Evolutionary conservation across 192 early-diverging fungal genomes (phyloP).

Genomic region (Coemansia sp.): DNA sequence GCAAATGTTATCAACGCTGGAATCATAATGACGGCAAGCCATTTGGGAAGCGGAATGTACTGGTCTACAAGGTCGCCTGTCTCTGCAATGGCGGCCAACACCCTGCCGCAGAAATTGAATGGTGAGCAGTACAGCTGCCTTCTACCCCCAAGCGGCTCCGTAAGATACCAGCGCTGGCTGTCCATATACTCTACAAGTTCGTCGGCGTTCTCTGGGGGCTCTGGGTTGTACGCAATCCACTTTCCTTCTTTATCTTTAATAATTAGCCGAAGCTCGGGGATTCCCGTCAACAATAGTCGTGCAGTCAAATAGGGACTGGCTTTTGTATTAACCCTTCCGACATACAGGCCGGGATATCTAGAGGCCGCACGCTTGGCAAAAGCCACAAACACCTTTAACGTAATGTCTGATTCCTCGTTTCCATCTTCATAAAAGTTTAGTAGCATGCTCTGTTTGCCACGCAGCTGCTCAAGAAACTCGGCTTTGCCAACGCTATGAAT

Average conservation of each 20-base stretch:
- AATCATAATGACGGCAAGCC: slow-evolving; percentile 47
- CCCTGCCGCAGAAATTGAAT: slow-evolving; percentile 44
- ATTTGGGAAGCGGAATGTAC: slow-evolving; percentile 38
- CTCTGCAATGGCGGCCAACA: slow-evolving; percentile 35
- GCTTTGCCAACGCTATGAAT: slow-evolving; percentile 26
- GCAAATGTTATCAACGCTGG: slow-evolving; percentile 37
- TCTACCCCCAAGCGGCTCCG: slow-evolving; percentile 8
- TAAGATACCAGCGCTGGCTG: slow-evolving; percentile 22
- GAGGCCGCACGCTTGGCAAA: slow-evolving; percentile 21
- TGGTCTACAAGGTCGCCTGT: slow-evolving; percentile 26
- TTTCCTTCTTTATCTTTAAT: slow-evolving; percentile 15
- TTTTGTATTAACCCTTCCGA: slow-evolving; percentile 40
- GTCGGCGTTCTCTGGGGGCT: slow-evolving; percentile 1
- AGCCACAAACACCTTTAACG: slow-evolving; percentile 12
- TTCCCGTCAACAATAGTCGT: slow-evolving; percentile 36
- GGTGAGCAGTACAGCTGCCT: slow-evolving; percentile 35
- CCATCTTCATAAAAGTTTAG: slow-evolving; percentile 28
- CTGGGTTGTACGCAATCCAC: slow-evolving; percentile 36
- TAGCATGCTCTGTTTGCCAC: slow-evolving; percentile 23
- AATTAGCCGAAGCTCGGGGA: slow-evolving; percentile 41
- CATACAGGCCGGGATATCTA: slow-evolving; percentile 25
- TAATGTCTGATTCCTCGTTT: slow-evolving; percentile 23
- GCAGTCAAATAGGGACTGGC: slow-evolving; percentile 43
- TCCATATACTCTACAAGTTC: slow-evolving; percentile 30
- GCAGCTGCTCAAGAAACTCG: slow-evolving; percentile 22